phyloP scores from a whole-genome alignment of 2,329 filamentous ascomycete species.

The Saccharata proteae region DNA sequence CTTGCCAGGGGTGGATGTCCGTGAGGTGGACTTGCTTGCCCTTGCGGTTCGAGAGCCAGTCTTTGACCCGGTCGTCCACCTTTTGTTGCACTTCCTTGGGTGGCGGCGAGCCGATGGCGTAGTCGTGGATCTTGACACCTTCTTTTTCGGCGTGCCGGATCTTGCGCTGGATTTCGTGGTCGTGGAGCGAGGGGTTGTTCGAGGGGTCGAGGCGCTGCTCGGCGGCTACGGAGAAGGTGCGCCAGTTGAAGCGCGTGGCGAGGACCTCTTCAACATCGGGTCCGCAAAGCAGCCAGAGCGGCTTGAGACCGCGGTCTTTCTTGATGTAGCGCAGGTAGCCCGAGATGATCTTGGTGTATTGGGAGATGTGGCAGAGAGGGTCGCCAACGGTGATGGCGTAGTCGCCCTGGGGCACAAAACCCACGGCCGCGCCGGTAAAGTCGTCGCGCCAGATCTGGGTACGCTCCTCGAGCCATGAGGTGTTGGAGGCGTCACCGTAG shows the following conservation, averaged over 20 bases:
- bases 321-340: slow-evolving; percentile 66
- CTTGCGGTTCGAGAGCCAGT: slow-evolving; percentile 71
- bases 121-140: slow-evolving; percentile 67
- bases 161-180: slow-evolving; percentile 59
- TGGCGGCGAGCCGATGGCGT: slow-evolving; percentile 51
- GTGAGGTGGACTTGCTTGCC: slow-evolving; percentile 83
- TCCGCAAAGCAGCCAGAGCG: slow-evolving; percentile 83
- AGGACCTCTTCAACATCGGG: slow-evolving; percentile 67
- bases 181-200: slow-evolving; percentile 54
- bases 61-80: slow-evolving; percentile 59
- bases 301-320: slow-evolving; percentile 59
- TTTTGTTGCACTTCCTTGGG: slow-evolving; percentile 56
- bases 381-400: slow-evolving; percentile 80
- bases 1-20: slow-evolving; percentile 79
- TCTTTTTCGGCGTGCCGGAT: slow-evolving; percentile 70
- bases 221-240: slow-evolving; percentile 74
- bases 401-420: slow-evolving; percentile 65
- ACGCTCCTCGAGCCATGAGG: slow-evolving; percentile 81
- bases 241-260: slow-evolving; percentile 71
- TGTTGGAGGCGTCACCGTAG: slow-evolving; percentile 89
- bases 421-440: slow-evolving; percentile 67
- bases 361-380: slow-evolving; percentile 67
- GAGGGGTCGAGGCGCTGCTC: slow-evolving; percentile 75
- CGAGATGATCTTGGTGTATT: slow-evolving; percentile 61
- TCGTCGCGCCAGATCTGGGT: slow-evolving; percentile 80